Evolutionary conservation across 1,284 basidiomycete species (phyloP).

Genomic region (Marasmius tenuissimus): DNA sequence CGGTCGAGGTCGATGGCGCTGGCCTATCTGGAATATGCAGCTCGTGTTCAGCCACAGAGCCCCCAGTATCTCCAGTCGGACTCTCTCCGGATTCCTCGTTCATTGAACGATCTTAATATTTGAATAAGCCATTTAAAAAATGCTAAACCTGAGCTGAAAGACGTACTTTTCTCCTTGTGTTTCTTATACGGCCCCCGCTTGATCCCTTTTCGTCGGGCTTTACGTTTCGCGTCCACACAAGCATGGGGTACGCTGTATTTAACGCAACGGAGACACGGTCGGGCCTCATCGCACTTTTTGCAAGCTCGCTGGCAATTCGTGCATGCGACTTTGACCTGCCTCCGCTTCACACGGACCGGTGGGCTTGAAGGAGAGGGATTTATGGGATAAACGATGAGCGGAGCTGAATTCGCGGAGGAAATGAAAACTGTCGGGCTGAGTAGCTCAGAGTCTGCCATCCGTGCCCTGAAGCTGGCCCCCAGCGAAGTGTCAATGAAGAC

Average conservation of each 20-base stretch:
- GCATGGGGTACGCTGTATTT: slow-evolving; percentile 82
- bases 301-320: slow-evolving; percentile 88
- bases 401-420: neutral
- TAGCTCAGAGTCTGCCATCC: neutral
- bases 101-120: slow-evolving; percentile 22
- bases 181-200: slow-evolving; percentile 93
- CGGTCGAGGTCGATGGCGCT: neutral
- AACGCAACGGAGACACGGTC: slow-evolving; percentile 84
- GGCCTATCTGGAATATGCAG: neutral
- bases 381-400: slow-evolving; percentile 2
- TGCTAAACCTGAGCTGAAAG: slow-evolving; percentile 19
- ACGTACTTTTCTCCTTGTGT: slow-evolving; percentile 81
- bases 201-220: slow-evolving; percentile 83
- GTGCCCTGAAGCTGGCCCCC: neutral
- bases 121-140: slow-evolving; percentile 18
- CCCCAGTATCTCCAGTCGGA: neutral
- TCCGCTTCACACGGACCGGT: slow-evolving; percentile 68
- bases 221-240: slow-evolving; percentile 80
- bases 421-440: neutral
- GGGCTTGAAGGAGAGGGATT: slow-evolving; percentile 27
- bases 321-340: slow-evolving; percentile 90
- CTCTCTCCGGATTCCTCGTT: neutral
- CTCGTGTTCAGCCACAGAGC: slow-evolving; percentile 17
- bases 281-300: slow-evolving; percentile 88
- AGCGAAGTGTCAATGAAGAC: neutral